These are phyloP conservation scores for Venturia oleaginea DNA, from an alignment of 2,329 filamentous ascomycete genomes.

Conservation along the genomic window DNA sequence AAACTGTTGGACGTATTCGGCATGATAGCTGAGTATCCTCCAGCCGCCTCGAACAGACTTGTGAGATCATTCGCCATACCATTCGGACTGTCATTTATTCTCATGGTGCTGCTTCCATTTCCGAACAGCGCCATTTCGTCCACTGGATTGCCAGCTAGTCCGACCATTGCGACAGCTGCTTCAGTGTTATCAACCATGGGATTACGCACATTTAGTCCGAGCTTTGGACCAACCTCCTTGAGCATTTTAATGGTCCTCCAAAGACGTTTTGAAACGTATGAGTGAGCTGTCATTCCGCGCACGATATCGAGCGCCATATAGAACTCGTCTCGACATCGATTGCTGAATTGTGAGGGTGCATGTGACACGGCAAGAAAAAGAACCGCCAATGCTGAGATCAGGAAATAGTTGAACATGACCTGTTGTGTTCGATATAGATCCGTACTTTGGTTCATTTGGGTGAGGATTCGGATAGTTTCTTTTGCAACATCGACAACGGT, in stretches of 20 bases:
- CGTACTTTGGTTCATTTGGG: constrained; percentile 60
- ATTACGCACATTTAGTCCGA: constrained; percentile 48
- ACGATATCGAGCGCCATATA: constrained; percentile 69
- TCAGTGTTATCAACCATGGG: constrained; percentile 36
- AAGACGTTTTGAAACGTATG: constrained; percentile 61
- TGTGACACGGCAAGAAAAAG: constrained; percentile 70
- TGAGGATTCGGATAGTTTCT: constrained; percentile 64
- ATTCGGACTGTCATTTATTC: constrained; percentile 43
- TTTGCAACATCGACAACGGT: constrained; percentile 66
- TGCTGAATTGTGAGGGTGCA: constrained; percentile 61
- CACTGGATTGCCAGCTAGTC: constrained; percentile 52
- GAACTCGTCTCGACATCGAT: constrained; percentile 63
- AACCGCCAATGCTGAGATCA: constrained; percentile 65
- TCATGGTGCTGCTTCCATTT: constrained; percentile 19
- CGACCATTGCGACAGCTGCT: constrained; percentile 56
- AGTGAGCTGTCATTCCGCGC: constrained; percentile 61
- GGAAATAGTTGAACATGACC: constrained; percentile 72
- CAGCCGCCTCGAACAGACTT: constrained; percentile 54
- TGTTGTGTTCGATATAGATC: constrained; percentile 64
- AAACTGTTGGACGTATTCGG: constrained; percentile 33
- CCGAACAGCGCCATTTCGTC: constrained; percentile 46
- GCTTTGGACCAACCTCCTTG: constrained; percentile 60
- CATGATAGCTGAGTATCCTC: constrained; percentile 29
- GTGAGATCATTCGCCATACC: constrained; percentile 55
- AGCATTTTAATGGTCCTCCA: constrained; percentile 65